Conservation (phyloP, 1,284 basidiomycete species). For the Takashimella koratensis region DNA sequence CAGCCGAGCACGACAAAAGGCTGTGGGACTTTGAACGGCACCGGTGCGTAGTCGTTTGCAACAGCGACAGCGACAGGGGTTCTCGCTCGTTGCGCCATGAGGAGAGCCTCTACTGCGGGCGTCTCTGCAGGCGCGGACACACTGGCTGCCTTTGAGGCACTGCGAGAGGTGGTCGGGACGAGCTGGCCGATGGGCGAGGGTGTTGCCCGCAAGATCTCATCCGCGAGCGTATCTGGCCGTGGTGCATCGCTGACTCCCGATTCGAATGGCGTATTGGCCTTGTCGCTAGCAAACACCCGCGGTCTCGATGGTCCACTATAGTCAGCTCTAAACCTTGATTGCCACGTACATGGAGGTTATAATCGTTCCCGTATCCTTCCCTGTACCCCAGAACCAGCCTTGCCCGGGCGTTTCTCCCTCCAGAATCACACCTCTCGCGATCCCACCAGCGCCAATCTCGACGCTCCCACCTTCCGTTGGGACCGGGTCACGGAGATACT, state of each 20-base stretch:
- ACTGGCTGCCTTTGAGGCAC: no score
- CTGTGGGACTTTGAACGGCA: constrained; percentile 39
- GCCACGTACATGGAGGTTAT: constrained; percentile 29
- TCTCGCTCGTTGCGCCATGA: constrained; percentile 35
- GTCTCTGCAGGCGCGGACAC: constrained; percentile 8
- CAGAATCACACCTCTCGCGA: constrained; percentile 41
- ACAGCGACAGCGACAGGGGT: constrained; percentile 40
- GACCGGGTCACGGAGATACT: constrained; percentile 34
- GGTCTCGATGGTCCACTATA: not conserved
- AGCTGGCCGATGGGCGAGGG: not conserved
- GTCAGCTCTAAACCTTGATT: no score
- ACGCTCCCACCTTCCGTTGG: constrained; percentile 36
- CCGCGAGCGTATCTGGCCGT: not conserved
- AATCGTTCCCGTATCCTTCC: constrained; percentile 31
- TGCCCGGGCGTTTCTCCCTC: constrained; percentile 28
- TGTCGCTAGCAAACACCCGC: not conserved
- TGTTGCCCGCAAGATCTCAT: not conserved
- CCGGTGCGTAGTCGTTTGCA: constrained; percentile 30
- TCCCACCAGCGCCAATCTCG: constrained; percentile 32
- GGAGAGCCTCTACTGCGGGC: constrained; percentile 32
- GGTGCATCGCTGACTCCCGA: not conserved
- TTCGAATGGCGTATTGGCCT: not conserved
- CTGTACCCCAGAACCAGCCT: constrained; percentile 31
- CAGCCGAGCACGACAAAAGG: constrained; percentile 42
- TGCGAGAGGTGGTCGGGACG: not conserved